phyloP scores from a whole-genome alignment of 1,139 yeast genomes.

The Hansenula lynferdii region DNA sequence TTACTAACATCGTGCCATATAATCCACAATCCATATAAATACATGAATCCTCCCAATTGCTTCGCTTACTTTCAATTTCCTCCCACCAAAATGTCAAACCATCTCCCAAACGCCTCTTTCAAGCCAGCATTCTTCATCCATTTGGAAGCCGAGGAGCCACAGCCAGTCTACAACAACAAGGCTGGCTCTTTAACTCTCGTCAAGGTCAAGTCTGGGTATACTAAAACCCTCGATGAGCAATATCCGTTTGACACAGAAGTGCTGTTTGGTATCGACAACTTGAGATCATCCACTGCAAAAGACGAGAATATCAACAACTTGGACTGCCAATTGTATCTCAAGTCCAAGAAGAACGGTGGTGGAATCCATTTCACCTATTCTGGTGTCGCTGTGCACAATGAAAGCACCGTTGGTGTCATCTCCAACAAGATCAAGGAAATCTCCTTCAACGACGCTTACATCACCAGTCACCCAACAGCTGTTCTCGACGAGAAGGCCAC shows the following conservation, averaged over 20 bases:
- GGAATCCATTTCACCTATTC: slow-evolving; percentile 39
- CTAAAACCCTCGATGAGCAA: slow-evolving; percentile 8
- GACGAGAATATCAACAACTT: slow-evolving; percentile 25
- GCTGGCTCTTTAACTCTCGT: slow-evolving; percentile 21
- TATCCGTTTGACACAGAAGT: too few species aligned
- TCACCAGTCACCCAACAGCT: too few species aligned
- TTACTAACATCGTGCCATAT: too few species aligned
- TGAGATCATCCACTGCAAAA: slow-evolving; percentile 25
- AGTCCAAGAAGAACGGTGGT: slow-evolving; percentile 30
- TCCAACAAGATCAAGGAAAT: slow-evolving; percentile 9
- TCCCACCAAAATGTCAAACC: not conserved
- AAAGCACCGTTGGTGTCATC: slow-evolving; percentile 32
- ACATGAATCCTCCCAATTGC: too few species aligned
- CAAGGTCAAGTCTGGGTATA: slow-evolving; percentile 25
- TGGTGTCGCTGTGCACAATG: slow-evolving; percentile 39
- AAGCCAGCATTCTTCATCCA: slow-evolving; percentile 33
- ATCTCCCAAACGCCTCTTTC: slow-evolving; percentile 12
- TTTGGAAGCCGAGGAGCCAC: slow-evolving; percentile 24
- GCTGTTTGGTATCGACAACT: too few species aligned
- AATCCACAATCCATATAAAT: too few species aligned
- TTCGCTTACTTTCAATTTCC: too few species aligned
- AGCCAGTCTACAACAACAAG: slow-evolving; percentile 17
- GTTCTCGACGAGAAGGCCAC: too few species aligned
- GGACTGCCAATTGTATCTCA: slow-evolving; percentile 46
- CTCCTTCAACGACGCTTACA: too few species aligned